phyloP scores from a whole-genome alignment of 257 asterid species.

The Agastache rugosa region DNA sequence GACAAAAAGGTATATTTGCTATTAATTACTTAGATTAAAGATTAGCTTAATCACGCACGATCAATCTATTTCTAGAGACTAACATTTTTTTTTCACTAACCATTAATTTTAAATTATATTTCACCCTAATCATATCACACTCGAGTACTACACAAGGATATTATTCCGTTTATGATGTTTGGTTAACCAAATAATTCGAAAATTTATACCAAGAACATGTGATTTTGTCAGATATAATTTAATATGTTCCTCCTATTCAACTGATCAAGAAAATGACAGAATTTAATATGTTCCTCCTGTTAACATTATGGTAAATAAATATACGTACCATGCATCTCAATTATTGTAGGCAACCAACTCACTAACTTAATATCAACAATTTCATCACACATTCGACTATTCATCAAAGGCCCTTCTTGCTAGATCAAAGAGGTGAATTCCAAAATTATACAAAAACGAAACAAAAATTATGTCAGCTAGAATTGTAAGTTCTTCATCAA shows the following conservation, averaged over 20 bases:
- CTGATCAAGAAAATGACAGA: constrained; percentile 11
- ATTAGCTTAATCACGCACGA: too few relatives aligned
- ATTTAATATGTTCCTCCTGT: neutral
- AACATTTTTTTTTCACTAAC: too few relatives aligned
- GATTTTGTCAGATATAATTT: neutral
- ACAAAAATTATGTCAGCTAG: constrained; percentile 19
- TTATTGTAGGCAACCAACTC: constrained; percentile 10
- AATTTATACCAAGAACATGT: neutral
- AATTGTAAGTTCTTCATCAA: constrained; percentile 24
- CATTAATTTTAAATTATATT: too few relatives aligned
- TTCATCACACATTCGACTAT: neutral
- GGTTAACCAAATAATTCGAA: neutral
- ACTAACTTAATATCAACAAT: neutral
- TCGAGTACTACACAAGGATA: too few relatives aligned
- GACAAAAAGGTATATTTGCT: too few relatives aligned
- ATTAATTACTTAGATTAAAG: too few relatives aligned
- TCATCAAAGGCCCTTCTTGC: constrained; percentile 5
- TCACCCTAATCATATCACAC: too few relatives aligned
- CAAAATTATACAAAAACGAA: neutral
- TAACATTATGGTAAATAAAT: neutral
- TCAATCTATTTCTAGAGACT: too few relatives aligned
- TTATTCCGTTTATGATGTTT: too few relatives aligned
- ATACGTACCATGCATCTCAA: neutral
- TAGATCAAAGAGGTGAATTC: neutral
- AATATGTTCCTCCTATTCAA: neutral